Evolutionary conservation across 352 stramenopile genomes (phyloP).

Genomic region (Globisporangium takayamanum): DNA sequence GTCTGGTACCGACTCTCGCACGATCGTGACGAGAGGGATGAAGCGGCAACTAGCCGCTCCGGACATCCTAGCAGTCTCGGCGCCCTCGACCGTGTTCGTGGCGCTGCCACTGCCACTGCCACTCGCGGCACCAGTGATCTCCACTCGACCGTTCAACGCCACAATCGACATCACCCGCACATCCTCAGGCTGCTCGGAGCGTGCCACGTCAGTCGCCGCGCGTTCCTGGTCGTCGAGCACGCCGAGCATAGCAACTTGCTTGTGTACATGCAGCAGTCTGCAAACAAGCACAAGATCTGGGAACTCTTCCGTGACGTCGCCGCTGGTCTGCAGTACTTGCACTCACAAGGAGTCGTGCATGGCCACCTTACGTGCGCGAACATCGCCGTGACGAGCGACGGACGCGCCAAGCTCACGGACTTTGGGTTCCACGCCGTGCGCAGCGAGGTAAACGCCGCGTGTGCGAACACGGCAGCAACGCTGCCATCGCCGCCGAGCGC

Average conservation of each 20-base stretch:
- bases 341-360: background rate
- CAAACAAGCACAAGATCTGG: background rate
- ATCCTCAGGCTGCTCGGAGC: conserved; percentile 7
- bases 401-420: conserved; percentile 5
- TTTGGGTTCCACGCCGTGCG: conserved; percentile 5
- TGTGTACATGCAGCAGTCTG: background rate
- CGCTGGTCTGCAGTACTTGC: conserved; percentile 5
- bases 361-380: conserved; percentile 7
- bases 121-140: too few relatives aligned
- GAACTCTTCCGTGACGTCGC: background rate
- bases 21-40: background rate
- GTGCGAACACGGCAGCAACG: background rate
- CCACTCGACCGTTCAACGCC: background rate
- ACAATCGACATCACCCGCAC: background rate
- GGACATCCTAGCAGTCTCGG: too few relatives aligned
- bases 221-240: background rate
- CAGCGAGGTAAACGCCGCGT: background rate
- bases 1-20: conserved; percentile 1
- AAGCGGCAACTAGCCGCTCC: background rate
- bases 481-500: background rate
- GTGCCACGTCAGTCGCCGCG: conserved; percentile 5
- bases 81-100: too few relatives aligned
- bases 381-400: conserved; percentile 6
- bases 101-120: too few relatives aligned
- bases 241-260: conserved; percentile 5